Conservation (phyloP, 2,329 filamentous ascomycete species). For the Venturiaceae sp. region DNA sequence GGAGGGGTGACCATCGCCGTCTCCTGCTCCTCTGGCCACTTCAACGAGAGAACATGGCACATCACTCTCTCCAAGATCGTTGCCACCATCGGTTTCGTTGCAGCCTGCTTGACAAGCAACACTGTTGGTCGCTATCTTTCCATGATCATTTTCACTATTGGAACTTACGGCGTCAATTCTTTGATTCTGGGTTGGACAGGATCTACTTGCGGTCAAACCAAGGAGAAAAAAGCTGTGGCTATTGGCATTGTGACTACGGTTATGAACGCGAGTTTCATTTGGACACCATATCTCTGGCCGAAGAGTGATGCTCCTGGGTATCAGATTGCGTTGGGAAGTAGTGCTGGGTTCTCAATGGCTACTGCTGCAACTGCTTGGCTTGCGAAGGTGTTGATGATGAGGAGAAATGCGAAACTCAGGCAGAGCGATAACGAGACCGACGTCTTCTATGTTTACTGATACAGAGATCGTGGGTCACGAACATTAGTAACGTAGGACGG, state of each 20-base stretch:
- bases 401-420: conserved; percentile 29
- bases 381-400: conserved; percentile 26
- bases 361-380: conserved; percentile 35
- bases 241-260: conserved; percentile 41
- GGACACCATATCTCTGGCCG: conserved; percentile 42
- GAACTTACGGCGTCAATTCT: conserved; percentile 36
- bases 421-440: conserved; percentile 18
- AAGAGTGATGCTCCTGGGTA: conserved; percentile 35
- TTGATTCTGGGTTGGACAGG: conserved; percentile 39
- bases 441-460: not conserved
- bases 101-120: conserved; percentile 28
- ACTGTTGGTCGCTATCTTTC: conserved; percentile 30
- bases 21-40: conserved; percentile 40
- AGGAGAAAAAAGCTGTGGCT: conserved; percentile 40
- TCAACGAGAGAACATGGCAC: conserved; percentile 41
- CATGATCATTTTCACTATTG: conserved; percentile 19
- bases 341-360: conserved; percentile 32
- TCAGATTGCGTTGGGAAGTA: conserved; percentile 33
- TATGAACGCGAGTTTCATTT: conserved; percentile 39
- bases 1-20: conserved; percentile 36
- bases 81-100: conserved; percentile 33
- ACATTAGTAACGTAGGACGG: too few relatives aligned
- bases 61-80: conserved; percentile 34
- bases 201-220: conserved; percentile 35
- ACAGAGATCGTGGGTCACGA: too few relatives aligned